Percentiles rank a stretch among this genome's conserved stretches.
These are phyloP conservation scores for Castanopsis chinensis DNA, from an alignment of 306 rosid species.

Conservation along the genomic window DNA sequence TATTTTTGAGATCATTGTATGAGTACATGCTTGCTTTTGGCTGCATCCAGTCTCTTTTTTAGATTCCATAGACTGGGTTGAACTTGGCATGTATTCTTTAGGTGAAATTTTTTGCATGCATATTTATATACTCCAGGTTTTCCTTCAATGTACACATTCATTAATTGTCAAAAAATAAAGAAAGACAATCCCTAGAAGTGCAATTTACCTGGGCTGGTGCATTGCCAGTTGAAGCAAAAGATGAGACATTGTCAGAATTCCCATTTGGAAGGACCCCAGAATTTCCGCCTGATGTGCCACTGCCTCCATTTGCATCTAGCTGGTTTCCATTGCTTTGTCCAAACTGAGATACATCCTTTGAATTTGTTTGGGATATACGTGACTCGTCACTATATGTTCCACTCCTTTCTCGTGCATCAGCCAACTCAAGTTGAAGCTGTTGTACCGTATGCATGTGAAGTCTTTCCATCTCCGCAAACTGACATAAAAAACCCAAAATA, in stretches of 20 bases:
- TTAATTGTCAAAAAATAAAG: background rate
- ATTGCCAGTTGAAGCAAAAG: constrained; percentile 62
- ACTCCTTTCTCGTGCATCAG: constrained; percentile 82
- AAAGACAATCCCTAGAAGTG: constrained; percentile 3
- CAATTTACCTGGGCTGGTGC: constrained; percentile 58
- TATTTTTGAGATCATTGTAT: background rate
- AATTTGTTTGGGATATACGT: constrained; percentile 49
- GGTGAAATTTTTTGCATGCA: background rate
- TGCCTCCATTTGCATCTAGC: constrained; percentile 56
- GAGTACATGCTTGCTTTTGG: background rate
- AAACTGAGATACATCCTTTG: constrained; percentile 59
- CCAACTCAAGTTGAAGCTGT: constrained; percentile 85
- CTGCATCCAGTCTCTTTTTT: background rate
- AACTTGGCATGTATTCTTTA: too few relatives aligned
- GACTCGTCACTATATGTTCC: constrained; percentile 72
- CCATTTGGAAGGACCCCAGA: constrained; percentile 60
- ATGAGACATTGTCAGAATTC: constrained; percentile 55
- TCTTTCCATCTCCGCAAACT: constrained; percentile 96
- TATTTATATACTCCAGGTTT: too few relatives aligned
- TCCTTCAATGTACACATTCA: too few relatives aligned
- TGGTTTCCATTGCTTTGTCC: constrained; percentile 71
- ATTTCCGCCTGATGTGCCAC: constrained; percentile 59
- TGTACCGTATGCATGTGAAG: constrained; percentile 77
- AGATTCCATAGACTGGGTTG: background rate
- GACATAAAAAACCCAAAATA: constrained; percentile 31